These are phyloP conservation scores for Ceriops tagal DNA, from an alignment of 345 rosid species.

Conservation along the genomic window DNA sequence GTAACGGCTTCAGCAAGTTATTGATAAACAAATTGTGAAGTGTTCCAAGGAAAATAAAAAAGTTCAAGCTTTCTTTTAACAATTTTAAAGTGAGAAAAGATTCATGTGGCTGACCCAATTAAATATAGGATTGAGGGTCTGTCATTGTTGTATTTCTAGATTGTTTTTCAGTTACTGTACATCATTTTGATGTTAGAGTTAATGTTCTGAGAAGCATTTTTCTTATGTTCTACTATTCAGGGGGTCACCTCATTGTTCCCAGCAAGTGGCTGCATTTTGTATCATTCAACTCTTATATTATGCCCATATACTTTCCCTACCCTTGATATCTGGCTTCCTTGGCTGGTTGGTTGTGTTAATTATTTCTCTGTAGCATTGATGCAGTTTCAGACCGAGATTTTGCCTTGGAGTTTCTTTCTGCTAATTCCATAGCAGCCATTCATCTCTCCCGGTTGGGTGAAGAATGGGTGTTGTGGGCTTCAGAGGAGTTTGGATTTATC, in stretches of 20 bases:
- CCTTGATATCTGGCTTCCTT: background rate
- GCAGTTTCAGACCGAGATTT: constrained; percentile 97
- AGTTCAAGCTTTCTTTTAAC: background rate
- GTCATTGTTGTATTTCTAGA: background rate
- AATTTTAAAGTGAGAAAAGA: background rate
- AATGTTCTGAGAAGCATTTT: background rate
- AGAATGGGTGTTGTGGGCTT: constrained; percentile 98
- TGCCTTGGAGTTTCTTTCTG: constrained; percentile 70
- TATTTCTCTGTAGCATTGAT: constrained; percentile 57
- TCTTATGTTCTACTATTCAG: background rate
- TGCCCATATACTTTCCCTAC: background rate
- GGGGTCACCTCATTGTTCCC: background rate
- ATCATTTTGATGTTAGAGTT: background rate
- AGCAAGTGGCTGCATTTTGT: background rate
- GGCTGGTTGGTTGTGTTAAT: constrained; percentile 12
- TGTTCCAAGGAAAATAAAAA: background rate
- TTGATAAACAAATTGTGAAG: too few species aligned
- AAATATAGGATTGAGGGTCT: too few species aligned
- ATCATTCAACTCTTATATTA: background rate
- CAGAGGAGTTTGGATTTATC: constrained; percentile 91
- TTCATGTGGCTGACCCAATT: too few species aligned
- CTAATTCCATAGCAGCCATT: constrained; percentile 68
- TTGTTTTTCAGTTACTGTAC: background rate
- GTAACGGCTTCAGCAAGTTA: too few species aligned
- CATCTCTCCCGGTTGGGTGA: constrained; percentile 96